These are phyloP conservation scores for Pilaira anomala DNA, from an alignment of 192 early-diverging fungal species.

Conservation along the genomic window DNA sequence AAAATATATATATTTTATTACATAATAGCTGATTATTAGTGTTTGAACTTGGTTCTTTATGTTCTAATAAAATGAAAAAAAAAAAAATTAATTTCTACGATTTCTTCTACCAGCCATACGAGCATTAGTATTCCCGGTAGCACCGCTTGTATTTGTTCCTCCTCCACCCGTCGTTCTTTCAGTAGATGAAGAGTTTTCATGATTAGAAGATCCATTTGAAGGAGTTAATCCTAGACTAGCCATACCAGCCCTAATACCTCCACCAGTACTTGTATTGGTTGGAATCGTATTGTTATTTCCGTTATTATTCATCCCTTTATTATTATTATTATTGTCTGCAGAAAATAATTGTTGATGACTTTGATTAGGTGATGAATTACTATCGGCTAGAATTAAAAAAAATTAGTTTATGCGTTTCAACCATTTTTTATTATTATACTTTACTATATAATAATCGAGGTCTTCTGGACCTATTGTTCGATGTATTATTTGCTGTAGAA, in stretches of 20 bases:
- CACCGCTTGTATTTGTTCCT: neutral
- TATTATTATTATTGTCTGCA: too few relatives aligned
- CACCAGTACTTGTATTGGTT: too few relatives aligned
- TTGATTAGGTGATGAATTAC: neutral
- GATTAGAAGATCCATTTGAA: neutral
- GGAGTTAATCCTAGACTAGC: neutral
- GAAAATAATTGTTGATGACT: neutral
- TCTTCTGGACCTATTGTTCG: neutral
- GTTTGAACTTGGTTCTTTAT: too few relatives aligned
- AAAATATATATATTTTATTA: too few relatives aligned
- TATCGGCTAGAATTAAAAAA: neutral
- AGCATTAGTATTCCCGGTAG: too few relatives aligned
- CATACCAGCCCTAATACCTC: constrained; percentile 4
- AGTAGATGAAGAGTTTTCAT: neutral
- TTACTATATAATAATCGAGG: constrained; percentile 3
- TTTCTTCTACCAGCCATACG: too few relatives aligned
- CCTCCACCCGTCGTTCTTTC: too few relatives aligned
- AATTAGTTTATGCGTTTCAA: neutral
- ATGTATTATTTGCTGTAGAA: too few relatives aligned
- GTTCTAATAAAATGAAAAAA: too few relatives aligned
- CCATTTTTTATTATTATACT: neutral
- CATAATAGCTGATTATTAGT: too few relatives aligned
- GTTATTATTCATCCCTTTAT: neutral
- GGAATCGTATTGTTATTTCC: neutral
- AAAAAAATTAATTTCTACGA: too few relatives aligned